Evolutionary conservation across 768 basidiomycete species (phyloP), one percentile per base, ranked within the genome.

Genomic region (Candolleomyces eurysporus): DNA sequence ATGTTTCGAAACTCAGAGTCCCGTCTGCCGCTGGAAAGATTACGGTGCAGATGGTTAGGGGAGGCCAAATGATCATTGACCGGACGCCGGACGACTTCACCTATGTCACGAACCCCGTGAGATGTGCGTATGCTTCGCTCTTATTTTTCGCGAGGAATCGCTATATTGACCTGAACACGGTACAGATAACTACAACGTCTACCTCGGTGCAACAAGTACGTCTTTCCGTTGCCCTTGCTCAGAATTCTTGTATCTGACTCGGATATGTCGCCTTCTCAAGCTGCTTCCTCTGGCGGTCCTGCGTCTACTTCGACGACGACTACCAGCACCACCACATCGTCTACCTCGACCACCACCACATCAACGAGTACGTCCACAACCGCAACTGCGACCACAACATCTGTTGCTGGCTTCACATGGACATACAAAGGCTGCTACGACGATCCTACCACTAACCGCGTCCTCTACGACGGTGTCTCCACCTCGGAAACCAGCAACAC

Each of bases 1-100:
- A 89, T 61, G 79, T 88, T 42, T 82, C 79, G 67, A 87, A 87
- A 71, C 82, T 92, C 52, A 82, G 83, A 65, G 72, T 87, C 32
- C 76, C 82, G 16, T 76, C 88, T 49, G 69, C 82, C 0, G 70
- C 82, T n/a, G 88, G 83, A 2, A 77, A 78, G 66, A 83, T 87
- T 71, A 26, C 26, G 26, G 26, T 26, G 26, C 26, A 26, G 26
- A 26, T 26, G 26, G 26, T n/a, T n/a, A n/a, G n/a, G n/a, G n/a
- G 26, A 2, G 26, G 26, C 26, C 26, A 26, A 26, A 26, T 63
- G 5, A 58, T 57, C n/a, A 81, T 84, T 60, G 76, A 81, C 65
- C 68, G 82, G 60, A 76, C 79, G 17, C 80, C 81, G 0, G 61
- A 71, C 10, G 82, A 76, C 48, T 88, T 82, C 66, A 73, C 70